These are phyloP conservation scores for Gossypium herbaceum DNA, from an alignment of 345 rosid genomes.

Conservation along the genomic window DNA sequence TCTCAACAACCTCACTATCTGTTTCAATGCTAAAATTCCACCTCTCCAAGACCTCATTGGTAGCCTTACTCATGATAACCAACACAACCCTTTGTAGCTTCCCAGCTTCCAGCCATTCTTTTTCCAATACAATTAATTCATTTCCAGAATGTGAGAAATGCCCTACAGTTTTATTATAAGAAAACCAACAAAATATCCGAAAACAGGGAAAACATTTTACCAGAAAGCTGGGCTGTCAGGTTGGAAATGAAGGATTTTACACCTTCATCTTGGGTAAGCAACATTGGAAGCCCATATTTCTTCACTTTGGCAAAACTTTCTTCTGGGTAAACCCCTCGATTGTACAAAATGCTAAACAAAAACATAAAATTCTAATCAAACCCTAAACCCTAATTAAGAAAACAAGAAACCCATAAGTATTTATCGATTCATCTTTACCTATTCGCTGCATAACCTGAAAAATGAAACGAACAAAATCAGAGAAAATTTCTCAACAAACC, in stretches of 20 bases:
- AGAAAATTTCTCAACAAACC: background rate
- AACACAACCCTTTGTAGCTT: conserved; percentile 81
- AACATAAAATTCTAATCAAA: background rate
- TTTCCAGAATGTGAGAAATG: background rate
- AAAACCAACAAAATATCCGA: background rate
- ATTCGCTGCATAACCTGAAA: conserved; percentile 94
- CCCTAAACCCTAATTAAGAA: background rate
- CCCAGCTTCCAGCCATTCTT: conserved; percentile 94
- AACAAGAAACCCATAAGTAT: background rate
- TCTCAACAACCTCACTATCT: conserved; percentile 71
- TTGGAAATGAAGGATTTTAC: conserved; percentile 75
- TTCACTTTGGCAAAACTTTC: conserved; percentile 89
- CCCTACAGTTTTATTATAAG: background rate
- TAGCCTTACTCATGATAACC: conserved; percentile 83
- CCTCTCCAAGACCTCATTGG: conserved; percentile 82
- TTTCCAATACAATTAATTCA: background rate
- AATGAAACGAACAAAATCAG: conserved; percentile 12
- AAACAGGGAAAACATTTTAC: conserved; percentile 27
- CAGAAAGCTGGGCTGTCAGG: conserved; percentile 69
- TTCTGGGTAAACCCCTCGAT: conserved; percentile 93
- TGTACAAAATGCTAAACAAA: conserved; percentile 73
- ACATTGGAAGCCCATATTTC: conserved; percentile 93
- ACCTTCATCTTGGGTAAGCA: conserved; percentile 83
- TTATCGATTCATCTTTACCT: conserved; percentile 40
- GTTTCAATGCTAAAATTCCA: conserved; percentile 95